These are phyloP conservation scores for Diaporthe vaccinii DNA, from an alignment of 2,329 filamentous ascomycete genomes.

Conservation along the genomic window DNA sequence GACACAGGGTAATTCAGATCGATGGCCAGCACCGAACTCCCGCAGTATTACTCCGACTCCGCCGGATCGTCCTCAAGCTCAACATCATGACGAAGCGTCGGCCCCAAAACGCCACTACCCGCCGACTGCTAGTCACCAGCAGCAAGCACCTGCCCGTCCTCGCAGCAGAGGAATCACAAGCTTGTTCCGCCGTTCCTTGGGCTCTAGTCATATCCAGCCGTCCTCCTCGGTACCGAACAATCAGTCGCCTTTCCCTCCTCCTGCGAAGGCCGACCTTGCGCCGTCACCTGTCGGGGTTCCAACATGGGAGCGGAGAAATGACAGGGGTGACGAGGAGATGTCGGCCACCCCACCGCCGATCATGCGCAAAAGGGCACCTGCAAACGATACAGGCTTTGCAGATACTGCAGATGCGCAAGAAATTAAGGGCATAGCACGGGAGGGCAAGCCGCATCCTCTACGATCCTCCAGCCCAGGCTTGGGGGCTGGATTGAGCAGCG, in stretches of 20 bases:
- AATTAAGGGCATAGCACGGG: background rate
- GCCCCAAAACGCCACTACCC: slow-evolving; percentile 45
- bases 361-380: slow-evolving; percentile 34
- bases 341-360: slow-evolving; percentile 41
- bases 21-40: background rate
- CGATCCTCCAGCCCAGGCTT: slow-evolving; percentile 30
- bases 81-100: slow-evolving; percentile 49
- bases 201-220: slow-evolving; percentile 16
- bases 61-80: slow-evolving; percentile 43
- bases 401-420: background rate
- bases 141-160: slow-evolving; percentile 46
- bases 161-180: slow-evolving; percentile 35
- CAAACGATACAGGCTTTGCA: background rate
- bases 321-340: slow-evolving; percentile 24
- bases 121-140: slow-evolving; percentile 46
- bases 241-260: slow-evolving; percentile 34
- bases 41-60: slow-evolving; percentile 35
- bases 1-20: slow-evolving; percentile 6
- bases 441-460: slow-evolving; percentile 1
- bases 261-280: slow-evolving; percentile 2
- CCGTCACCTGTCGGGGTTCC: slow-evolving; percentile 27
- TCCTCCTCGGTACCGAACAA: slow-evolving; percentile 36
- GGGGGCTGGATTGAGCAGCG: slow-evolving; percentile 35
- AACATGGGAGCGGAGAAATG: slow-evolving; percentile 35
- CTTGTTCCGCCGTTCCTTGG: slow-evolving; percentile 41